Evolutionary conservation across 352 stramenopile species (phyloP), one percentile per base, ranked within the genome.

Genomic region (Phytophthora crassamura): DNA sequence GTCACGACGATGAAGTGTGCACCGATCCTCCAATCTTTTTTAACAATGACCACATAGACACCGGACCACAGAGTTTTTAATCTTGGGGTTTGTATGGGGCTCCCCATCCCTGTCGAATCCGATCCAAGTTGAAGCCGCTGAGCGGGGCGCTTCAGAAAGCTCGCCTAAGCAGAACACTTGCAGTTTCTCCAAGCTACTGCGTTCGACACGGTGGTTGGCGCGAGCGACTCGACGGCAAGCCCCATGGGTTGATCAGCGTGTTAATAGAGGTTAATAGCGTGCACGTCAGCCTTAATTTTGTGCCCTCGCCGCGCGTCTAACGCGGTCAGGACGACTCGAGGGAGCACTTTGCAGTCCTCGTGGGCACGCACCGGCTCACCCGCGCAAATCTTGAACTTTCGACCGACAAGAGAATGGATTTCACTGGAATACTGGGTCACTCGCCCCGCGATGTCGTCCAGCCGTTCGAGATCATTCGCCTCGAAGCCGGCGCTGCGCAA

Each of bases 291-390:
- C 33, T 48, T 61, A 60, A 62, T 47, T 49, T 61, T 25, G n/a
- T n/a, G n/a, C n/a, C n/a, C n/a, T n/a, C n/a, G n/a, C n/a, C 30
- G 34, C 39, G 30, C 43, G 39, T 33, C 20, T 14, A 49, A 49
- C 25, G n/a, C 20, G 40, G 16, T 16, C 30, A 30, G 28, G 33
- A 39, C 22, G 22, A 28, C 22, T 28, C 22, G 15, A 38, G 53
- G 42, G 59, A 52, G 51, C 40, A 66, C 55, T 36, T 61, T 50
- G 63, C 63, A 61, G 46, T 60, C 47, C 35, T 38, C 22, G 22
- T 54, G 53, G 50, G 54, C 15, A 54, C 53, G 52, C 47, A 59
- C 62, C 48, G 62, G 62, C 62, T 70, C 54, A 70, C n/a, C 33
- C 22, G 30, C 22, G 20, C 50, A 50, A 52, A 57, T 41, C 33